phyloP scores from a whole-genome alignment of 306 rosid species.

The Mucuna pruriens region DNA sequence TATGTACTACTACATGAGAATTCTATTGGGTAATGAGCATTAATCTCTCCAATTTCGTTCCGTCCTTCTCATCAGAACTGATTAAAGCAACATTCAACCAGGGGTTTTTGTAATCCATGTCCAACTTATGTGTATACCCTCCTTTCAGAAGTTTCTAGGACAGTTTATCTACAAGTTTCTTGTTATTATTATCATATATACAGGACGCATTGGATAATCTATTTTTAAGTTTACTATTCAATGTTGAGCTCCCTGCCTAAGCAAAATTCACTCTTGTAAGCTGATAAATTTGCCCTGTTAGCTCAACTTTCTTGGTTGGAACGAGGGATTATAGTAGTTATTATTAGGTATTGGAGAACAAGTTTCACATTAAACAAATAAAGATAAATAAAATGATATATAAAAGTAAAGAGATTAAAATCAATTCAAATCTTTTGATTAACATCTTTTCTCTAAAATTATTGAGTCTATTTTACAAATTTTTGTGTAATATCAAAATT shows the following conservation, averaged over 20 bases:
- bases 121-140: slow-evolving; percentile 36
- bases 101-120: slow-evolving; percentile 18
- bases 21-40: slow-evolving; percentile 51
- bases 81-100: slow-evolving; percentile 11
- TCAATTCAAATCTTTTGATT: no score
- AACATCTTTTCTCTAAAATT: no score
- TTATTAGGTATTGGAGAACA: no score
- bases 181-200: slow-evolving; percentile 29
- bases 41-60: neutral
- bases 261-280: neutral
- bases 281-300: neutral
- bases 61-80: slow-evolving; percentile 20
- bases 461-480: no score
- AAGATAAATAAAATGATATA: no score
- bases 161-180: slow-evolving; percentile 13
- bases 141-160: slow-evolving; percentile 25
- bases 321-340: no score
- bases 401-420: no score
- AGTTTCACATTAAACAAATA: no score
- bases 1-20: slow-evolving; percentile 93
- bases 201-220: neutral
- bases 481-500: no score
- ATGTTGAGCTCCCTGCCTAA: neutral
- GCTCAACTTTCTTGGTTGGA: neutral
- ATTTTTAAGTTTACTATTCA: neutral